These are phyloP conservation scores for Staphylotrichum tortipilum DNA, from an alignment of 495 filamentous ascomycete genomes.

Conservation along the genomic window DNA sequence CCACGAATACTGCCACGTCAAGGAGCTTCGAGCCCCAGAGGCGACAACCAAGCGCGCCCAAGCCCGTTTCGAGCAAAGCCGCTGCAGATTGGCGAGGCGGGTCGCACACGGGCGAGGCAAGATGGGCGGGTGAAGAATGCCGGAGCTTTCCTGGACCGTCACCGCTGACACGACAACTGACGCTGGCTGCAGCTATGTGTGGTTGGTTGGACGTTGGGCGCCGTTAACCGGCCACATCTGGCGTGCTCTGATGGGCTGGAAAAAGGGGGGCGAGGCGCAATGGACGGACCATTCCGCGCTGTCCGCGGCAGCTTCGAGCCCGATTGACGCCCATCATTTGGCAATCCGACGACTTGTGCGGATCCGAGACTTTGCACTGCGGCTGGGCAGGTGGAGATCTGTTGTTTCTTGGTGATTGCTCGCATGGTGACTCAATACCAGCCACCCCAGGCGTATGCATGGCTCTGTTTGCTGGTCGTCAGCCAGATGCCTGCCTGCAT, in stretches of 20 bases:
- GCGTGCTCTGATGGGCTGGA: constrained; percentile 13
- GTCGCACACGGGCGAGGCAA: constrained; percentile 1
- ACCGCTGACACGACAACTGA: too few species aligned
- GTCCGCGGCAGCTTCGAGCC: constrained; percentile 14
- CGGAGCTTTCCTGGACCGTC: constrained; percentile 1
- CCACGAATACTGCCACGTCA: constrained; percentile 25
- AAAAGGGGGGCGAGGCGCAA: not conserved
- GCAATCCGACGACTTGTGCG: constrained; percentile 5
- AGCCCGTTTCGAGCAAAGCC: constrained; percentile 2
- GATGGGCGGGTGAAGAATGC: constrained; percentile 2
- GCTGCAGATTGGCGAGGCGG: constrained; percentile 8
- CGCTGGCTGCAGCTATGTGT: not conserved
- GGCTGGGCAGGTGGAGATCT: constrained; percentile 1
- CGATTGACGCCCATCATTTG: constrained; percentile 18
- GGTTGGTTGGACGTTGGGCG: constrained; percentile 15
- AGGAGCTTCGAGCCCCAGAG: constrained; percentile 8
- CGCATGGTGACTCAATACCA: constrained; percentile 15
- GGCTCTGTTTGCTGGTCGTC: constrained; percentile 2
- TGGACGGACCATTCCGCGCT: not conserved
- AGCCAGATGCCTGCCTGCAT: not conserved
- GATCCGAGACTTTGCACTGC: not conserved
- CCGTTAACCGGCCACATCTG: constrained; percentile 11
- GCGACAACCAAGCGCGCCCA: constrained; percentile 8
- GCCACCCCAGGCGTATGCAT: constrained; percentile 1
- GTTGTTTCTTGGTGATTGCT: constrained; percentile 5